Evolutionary conservation across 2,329 filamentous ascomycete species (phyloP), one percentile per base, ranked within the genome.

Genomic region (Passalora sequoiae): DNA sequence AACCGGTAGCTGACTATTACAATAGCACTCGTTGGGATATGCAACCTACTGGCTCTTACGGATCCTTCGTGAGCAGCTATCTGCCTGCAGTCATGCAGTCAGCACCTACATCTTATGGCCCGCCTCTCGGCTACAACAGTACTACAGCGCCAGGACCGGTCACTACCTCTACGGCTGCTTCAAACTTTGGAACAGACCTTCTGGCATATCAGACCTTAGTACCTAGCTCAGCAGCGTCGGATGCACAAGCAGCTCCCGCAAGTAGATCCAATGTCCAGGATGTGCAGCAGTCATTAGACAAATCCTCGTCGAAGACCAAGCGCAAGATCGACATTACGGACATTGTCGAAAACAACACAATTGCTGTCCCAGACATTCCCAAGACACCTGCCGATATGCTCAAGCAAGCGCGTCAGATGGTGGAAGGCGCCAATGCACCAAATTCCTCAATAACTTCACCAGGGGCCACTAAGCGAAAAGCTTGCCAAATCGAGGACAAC

Each of bases 401-500:
- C n/a, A 20, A 22, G 2, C n/a, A 36, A n/a, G 33, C 33, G 7
- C 10, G 24, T 17, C 19, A 36, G 6, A 36, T 36, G 17, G 20
- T 24, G 6, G 10, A 22, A 9, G 21, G n/a, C 13, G 35, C 17
- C 15, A 40, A 2, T 4, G 35, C 15, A 7, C 22, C 6, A 17
- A 20, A 10, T 20, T 20, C 20, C n/a, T 19, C 17, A n/a, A n/a
- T 17, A 24, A 12, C 12, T 9, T 28, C 40, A 16, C 13, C 36
- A n/a, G 35, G 19, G 12, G 31, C 31, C 15, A 47, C 30, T 8
- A 60, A 60, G 51, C 57, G 58, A 31, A 60, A 60, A 46, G 55
- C 57, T 13, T 43, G 44, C 8, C 50, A 55, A 16, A 52, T 57
- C 29, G 40, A 38, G 16, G 38, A 43, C n/a, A 38, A 15, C 4